These are phyloP conservation scores for Sporothrix brunneoviolacea DNA, from an alignment of 2,329 filamentous ascomycete genomes.

Conservation along the genomic window DNA sequence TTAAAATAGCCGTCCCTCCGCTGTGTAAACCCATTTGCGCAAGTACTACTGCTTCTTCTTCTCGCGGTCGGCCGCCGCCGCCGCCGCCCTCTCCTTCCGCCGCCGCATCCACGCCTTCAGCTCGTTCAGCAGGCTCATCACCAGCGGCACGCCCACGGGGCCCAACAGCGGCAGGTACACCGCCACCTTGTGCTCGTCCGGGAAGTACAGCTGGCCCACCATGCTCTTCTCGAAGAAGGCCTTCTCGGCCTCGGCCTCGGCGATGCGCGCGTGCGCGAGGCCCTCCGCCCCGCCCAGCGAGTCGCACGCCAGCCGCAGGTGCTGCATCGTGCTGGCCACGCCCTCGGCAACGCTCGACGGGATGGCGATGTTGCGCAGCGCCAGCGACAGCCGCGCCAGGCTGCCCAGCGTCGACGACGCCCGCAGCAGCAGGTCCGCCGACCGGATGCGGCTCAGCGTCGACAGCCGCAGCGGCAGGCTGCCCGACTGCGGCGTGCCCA, in stretches of 20 bases:
- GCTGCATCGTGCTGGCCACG: slow-evolving; percentile 69
- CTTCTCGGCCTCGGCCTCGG: slow-evolving; percentile 81
- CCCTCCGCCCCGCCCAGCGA: slow-evolving; percentile 61
- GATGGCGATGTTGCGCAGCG: slow-evolving; percentile 85
- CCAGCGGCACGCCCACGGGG: slow-evolving; percentile 79
- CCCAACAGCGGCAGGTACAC: slow-evolving; percentile 90
- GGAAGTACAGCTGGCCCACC: slow-evolving; percentile 98
- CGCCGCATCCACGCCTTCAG: slow-evolving; percentile 54
- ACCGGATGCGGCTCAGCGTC: slow-evolving; percentile 76
- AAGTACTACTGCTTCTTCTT: slow-evolving; percentile 26
- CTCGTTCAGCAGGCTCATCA: slow-evolving; percentile 81
- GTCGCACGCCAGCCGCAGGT: slow-evolving; percentile 70
- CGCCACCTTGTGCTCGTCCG: slow-evolving; percentile 95
- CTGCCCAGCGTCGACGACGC: slow-evolving; percentile 93
- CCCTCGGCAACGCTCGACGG: slow-evolving; percentile 80
- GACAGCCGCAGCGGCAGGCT: slow-evolving; percentile 81
- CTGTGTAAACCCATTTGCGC: no score
- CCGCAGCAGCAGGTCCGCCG: slow-evolving; percentile 76
- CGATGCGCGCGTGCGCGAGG: slow-evolving; percentile 72
- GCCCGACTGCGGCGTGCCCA: slow-evolving; percentile 76
- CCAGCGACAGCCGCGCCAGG: slow-evolving; percentile 74
- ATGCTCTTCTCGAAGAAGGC: slow-evolving; percentile 99
- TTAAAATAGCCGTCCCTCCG: no score
- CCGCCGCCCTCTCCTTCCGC: slow-evolving; percentile 36
- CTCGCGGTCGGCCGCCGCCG: slow-evolving; percentile 27